These are phyloP conservation scores for Fomes fomentarius DNA, from an alignment of 1,284 basidiomycete species.

Conservation along the genomic window DNA sequence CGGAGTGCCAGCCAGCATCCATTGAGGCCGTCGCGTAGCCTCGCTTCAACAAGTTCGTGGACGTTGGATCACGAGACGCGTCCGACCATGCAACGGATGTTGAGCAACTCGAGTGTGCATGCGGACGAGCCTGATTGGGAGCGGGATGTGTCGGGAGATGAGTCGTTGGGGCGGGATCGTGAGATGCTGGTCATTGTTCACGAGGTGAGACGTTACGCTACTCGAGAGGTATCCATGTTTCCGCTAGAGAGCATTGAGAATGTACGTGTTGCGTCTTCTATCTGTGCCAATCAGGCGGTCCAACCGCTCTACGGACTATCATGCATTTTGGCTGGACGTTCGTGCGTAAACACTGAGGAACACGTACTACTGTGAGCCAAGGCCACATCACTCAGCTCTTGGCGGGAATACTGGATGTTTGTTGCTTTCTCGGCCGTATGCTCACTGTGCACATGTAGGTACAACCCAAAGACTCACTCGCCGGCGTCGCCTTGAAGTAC, in stretches of 20 bases:
- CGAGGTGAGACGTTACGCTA: conserved; percentile 40
- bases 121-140: neutral
- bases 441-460: conserved; percentile 48
- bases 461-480: conserved; percentile 73
- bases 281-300: too few species aligned
- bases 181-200: conserved; percentile 60
- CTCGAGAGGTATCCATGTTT: neutral
- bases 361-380: neutral
- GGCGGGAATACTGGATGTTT: neutral
- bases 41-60: conserved; percentile 20
- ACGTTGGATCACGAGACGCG: conserved; percentile 31
- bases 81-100: conserved; percentile 33
- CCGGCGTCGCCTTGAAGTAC: conserved; percentile 86
- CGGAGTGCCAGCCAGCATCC: conserved; percentile 20
- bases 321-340: too few species aligned
- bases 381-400: neutral
- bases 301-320: too few species aligned
- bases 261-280: too few species aligned
- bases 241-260: too few species aligned
- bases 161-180: conserved; percentile 27
- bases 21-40: conserved; percentile 14
- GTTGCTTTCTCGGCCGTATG: neutral
- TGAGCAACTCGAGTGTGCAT: conserved; percentile 25
- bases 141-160: neutral
- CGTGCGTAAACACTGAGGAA: conserved; percentile 7